Base-by-base conservation (phyloP, 257 asterid species). In the Rubia yunnanensis region DNA sequence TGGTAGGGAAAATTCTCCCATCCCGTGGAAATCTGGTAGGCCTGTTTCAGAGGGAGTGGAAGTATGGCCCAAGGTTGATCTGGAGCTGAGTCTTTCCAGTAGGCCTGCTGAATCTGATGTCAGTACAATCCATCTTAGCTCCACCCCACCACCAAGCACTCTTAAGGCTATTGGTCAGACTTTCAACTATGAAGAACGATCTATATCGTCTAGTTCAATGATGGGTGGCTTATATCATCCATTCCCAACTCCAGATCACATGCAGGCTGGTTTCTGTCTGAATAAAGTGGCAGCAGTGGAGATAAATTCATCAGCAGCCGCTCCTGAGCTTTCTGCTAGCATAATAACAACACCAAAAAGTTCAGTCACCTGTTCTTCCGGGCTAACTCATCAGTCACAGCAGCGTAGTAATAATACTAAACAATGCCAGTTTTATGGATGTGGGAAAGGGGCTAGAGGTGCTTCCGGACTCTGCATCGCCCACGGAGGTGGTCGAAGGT, bases 301-400 rank as follows among this genome's bases (percentile, higher is more conserved):
- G 60, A 69, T 68, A 55, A 80, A 74, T 66, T 71, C 55, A 54
- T 64, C 68, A 44, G 61, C 41, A 17, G 65, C 38, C 49, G 44
- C 73, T 73, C 71, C 79, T 61, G 82, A 80, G 61, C 85, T 78
- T 78, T 85, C 89, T 56, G 64, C 85, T 6, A 83, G 91, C 69
- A 22, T 76, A 50, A 68, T 82, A 69, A 77, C 94, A 68, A 64
- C 83, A 67, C 89, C 88, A 70, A 86, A 83, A 79, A 87, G 96
- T 89, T 82, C 95, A 78, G 92, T 85, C 89, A 87, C 99, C 95
- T 92, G 94, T 79, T 69, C 95, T 94, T 94, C 97, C 87, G 95
- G 95, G 52, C 17, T 44, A 15, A 14, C 52, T 67, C 31, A 35
- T 38, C 44, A 36, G 72, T 60, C 24, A 68, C 78, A 49, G 35